These are phyloP conservation scores for Russula compacta DNA, from an alignment of 768 basidiomycete genomes.

Conservation along the genomic window DNA sequence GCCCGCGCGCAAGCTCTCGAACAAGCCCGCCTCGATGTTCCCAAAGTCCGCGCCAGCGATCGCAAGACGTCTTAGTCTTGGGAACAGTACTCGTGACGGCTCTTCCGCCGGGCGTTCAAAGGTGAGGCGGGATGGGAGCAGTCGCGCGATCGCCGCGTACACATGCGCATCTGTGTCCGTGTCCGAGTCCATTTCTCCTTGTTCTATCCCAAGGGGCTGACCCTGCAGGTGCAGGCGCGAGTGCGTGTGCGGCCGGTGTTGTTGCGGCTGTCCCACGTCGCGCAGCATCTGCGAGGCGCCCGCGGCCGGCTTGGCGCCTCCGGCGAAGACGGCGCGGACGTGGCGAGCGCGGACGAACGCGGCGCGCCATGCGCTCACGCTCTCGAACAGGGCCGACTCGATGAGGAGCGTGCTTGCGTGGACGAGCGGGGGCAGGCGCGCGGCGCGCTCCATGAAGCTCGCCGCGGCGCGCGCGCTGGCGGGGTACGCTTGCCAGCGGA, in stretches of 20 bases:
- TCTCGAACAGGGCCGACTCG: slow-evolving; percentile 8
- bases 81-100: neutral
- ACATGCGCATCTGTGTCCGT: neutral
- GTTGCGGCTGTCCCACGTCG: neutral
- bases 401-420: slow-evolving; percentile 1
- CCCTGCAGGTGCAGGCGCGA: too few relatives aligned
- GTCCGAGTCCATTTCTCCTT: neutral
- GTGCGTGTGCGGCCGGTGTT: too few relatives aligned
- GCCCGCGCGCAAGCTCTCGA: slow-evolving; percentile 5
- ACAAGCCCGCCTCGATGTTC: neutral
- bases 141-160: slow-evolving; percentile 7
- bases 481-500: slow-evolving; percentile 11
- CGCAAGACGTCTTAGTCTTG: slow-evolving; percentile 7
- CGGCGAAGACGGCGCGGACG: slow-evolving; percentile 6
- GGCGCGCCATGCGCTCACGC: neutral
- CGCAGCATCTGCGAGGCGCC: slow-evolving; percentile 5
- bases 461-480: slow-evolving; percentile 2
- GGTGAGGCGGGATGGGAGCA: slow-evolving; percentile 1
- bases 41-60: slow-evolving; percentile 7
- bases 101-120: slow-evolving; percentile 1
- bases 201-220: neutral
- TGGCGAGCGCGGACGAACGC: neutral
- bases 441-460: slow-evolving; percentile 5
- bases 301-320: neutral
- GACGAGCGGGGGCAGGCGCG: slow-evolving; percentile 11